phyloP scores from a whole-genome alignment of 2,329 filamentous ascomycete genomes.

The Chaetomium globosum region DNA sequence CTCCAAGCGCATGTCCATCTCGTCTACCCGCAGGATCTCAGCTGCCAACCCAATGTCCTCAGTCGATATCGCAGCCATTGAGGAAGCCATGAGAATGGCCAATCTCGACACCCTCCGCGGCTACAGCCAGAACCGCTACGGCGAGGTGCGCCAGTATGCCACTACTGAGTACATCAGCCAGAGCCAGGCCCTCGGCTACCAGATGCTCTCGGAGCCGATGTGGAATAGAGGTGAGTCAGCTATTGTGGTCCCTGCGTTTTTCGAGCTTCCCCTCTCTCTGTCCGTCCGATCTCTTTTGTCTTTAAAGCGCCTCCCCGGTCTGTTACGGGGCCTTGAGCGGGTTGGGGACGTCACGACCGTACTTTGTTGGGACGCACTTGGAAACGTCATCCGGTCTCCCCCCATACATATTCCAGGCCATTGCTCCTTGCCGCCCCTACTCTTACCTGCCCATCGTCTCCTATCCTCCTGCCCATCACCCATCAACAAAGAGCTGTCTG shows the following conservation, averaged over 20 bases:
- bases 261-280: conserved; percentile 12
- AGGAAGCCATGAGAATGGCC: conserved; percentile 63
- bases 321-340: conserved; percentile 7
- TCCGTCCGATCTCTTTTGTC: conserved; percentile 15
- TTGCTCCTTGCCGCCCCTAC: not conserved
- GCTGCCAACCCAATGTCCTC: conserved; percentile 59
- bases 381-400: not conserved
- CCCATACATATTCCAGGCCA: not conserved
- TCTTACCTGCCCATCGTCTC: not conserved
- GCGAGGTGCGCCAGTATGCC: conserved; percentile 57
- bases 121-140: conserved; percentile 60
- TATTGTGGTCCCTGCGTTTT: conserved; percentile 11
- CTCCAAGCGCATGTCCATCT: conserved; percentile 53
- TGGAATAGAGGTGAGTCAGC: conserved; percentile 65
- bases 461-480: not conserved
- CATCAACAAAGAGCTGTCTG: not conserved
- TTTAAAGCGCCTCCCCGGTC: not conserved
- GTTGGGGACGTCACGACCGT: conserved; percentile 10
- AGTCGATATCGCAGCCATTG: conserved; percentile 59
- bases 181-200: conserved; percentile 59
- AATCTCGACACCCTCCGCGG: conserved; percentile 63
- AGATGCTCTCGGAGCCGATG: conserved; percentile 62
- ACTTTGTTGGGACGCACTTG: not conserved
- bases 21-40: conserved; percentile 53
- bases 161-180: conserved; percentile 58